These are phyloP conservation scores for Blastomyces silverae DNA, from an alignment of 2,329 filamentous ascomycete species.

Conservation along the genomic window DNA sequence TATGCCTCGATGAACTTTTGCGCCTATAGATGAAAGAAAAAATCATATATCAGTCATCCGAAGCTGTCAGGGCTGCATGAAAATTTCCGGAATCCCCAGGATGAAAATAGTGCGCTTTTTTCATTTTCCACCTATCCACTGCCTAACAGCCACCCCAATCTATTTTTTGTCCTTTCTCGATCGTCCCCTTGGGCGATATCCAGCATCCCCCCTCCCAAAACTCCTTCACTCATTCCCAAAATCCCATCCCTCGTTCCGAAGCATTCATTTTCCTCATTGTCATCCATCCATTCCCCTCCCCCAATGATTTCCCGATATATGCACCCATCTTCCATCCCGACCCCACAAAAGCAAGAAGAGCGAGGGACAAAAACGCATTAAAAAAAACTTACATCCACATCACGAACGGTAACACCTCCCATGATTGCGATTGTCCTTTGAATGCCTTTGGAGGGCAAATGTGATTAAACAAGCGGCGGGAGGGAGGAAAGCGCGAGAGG, in stretches of 20 bases:
- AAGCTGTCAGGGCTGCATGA: background rate
- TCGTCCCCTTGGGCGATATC: too few relatives aligned
- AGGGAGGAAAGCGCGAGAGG: slow-evolving; percentile 28
- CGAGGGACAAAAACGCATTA: background rate
- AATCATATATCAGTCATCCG: slow-evolving; percentile 15
- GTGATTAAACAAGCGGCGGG: slow-evolving; percentile 26
- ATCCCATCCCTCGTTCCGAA: background rate
- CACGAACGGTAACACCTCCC: slow-evolving; percentile 61
- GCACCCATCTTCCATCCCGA: background rate
- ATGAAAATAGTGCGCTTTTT: slow-evolving; percentile 1
- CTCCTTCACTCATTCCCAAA: background rate
- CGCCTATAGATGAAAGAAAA: slow-evolving; percentile 41
- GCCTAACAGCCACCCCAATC: background rate
- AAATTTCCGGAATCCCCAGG: background rate
- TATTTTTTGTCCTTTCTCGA: background rate
- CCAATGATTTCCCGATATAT: background rate
- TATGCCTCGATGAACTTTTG: slow-evolving; percentile 64
- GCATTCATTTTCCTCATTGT: background rate
- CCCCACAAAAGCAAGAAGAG: background rate
- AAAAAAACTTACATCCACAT: slow-evolving; percentile 53
- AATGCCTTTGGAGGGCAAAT: slow-evolving; percentile 17
- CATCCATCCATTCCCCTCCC: background rate
- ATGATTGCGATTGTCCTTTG: slow-evolving; percentile 48
- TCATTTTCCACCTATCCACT: background rate
- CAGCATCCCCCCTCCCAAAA: background rate